Conservation (phyloP, 192 early-diverging fungal species). For the Coemansia sp. region DNA sequence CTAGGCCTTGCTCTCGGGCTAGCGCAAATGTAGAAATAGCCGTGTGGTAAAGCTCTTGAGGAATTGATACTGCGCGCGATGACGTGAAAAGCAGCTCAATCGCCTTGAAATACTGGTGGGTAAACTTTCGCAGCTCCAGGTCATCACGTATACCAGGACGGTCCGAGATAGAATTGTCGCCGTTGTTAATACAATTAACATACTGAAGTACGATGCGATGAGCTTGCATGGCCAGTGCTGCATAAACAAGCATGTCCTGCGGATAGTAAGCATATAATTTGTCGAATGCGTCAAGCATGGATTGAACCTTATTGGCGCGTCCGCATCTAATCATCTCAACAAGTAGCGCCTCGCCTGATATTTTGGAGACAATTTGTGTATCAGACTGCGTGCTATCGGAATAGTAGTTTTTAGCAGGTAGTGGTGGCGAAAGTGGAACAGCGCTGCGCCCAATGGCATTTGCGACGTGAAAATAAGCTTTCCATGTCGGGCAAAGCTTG, state of each 20-base stretch:
- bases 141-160: neutral
- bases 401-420: neutral
- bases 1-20: constrained; percentile 16
- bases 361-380: neutral
- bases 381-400: neutral
- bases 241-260: constrained; percentile 13
- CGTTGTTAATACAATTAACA: neutral
- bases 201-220: constrained; percentile 14
- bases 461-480: constrained; percentile 12
- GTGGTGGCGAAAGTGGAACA: neutral
- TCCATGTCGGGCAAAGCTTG: constrained; percentile 22
- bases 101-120: neutral
- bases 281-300: constrained; percentile 22
- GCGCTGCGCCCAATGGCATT: constrained; percentile 21
- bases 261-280: constrained; percentile 3
- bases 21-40: constrained; percentile 36
- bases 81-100: constrained; percentile 8
- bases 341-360: constrained; percentile 10
- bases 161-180: neutral
- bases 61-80: neutral
- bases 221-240: constrained; percentile 9
- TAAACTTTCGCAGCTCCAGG: constrained; percentile 3
- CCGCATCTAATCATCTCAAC: constrained; percentile 5
- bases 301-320: neutral
- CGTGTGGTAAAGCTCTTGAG: constrained; percentile 33